A percentile compares a stretch with the other conserved stretches of the same genome.
phyloP scores from a whole-genome alignment of 108 stramenopile genomes.

The Licmophora abbreviata region DNA sequence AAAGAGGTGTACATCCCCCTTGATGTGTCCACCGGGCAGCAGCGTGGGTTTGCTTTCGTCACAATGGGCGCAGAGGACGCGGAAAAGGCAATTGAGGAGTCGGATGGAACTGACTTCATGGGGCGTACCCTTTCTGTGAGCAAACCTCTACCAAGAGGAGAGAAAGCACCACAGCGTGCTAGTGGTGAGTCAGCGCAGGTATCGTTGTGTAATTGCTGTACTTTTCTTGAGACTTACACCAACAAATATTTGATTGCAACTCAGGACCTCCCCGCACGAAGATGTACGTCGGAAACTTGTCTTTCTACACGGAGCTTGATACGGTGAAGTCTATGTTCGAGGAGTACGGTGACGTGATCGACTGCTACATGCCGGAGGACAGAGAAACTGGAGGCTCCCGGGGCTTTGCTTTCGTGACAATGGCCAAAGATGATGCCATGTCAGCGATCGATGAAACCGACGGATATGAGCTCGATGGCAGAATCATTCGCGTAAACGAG shows the following conservation, averaged over 20 bases:
- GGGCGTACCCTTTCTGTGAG: conserved; percentile 54
- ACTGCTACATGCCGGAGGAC: conserved; percentile 73
- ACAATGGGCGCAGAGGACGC: conserved; percentile 46
- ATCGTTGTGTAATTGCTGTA: background rate
- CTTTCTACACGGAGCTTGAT: conserved; percentile 55
- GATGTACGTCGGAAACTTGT: conserved; percentile 77
- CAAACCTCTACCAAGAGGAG: conserved; percentile 49
- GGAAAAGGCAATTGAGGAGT: conserved; percentile 31
- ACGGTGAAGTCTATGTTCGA: conserved; percentile 52
- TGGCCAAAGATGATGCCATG: conserved; percentile 57
- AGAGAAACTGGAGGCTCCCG: conserved; percentile 54
- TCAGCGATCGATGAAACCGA: conserved; percentile 61
- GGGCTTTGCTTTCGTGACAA: conserved; percentile 85
- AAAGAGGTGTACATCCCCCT: conserved; percentile 52
- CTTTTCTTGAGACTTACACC: background rate
- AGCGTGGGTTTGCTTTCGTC: conserved; percentile 67
- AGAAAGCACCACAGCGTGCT: conserved; percentile 18
- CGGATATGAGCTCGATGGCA: conserved; percentile 80
- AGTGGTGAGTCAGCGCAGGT: background rate
- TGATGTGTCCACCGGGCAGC: conserved; percentile 33
- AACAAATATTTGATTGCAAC: background rate
- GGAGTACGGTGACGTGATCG: conserved; percentile 62
- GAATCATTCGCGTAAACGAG: conserved; percentile 68
- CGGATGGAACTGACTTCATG: conserved; percentile 47
- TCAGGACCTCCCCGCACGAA: conserved; percentile 19